Base-by-base conservation (phyloP, 2,329 filamentous ascomycete species). In the Colletotrichum graminicola region DNA sequence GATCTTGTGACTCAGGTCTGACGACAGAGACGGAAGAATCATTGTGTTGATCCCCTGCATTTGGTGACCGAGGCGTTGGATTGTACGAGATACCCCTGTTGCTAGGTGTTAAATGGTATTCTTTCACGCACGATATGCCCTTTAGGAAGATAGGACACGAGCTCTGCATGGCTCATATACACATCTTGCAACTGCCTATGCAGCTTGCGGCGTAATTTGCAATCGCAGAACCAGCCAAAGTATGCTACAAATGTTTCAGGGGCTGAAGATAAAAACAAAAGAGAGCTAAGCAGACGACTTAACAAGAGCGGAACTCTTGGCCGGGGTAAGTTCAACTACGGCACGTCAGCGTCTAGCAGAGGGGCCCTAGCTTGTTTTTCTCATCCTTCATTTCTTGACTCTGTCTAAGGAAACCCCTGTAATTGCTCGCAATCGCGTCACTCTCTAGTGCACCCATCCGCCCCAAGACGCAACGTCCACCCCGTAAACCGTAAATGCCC, bases 1-100 rank as follows among this genome's bases (percentile, higher is more conserved):
- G 85, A 87, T 75, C 73, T 86, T 26, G 76, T 86, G 49, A 83
- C 81, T 29, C 75, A 79, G 45, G 72, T 73, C 21, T 80, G 14
- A 73, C 21, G 14, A 51, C 16, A n/a, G 26, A 5, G 51, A 55
- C 26, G 8, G 21, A 47, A 23, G 29, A 34, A 8, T 23, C 7
- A 7, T n/a, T 41, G 51, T 11, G 45, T 16, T 54, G 45, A 26
- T 10, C n/a, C 29, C n/a, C 36, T 54, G 29, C 32, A 12, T 10
- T 60, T 55, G 65, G 60, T 61, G 59, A 39, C 21, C 62, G 29
- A 39, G 54, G 47, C 41, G 47, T 72, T 72, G 65, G 47, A 69
- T 72, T 45, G 65, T 8, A 56, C 18, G 45, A 55, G 16, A 72
- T 60, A 52, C 59, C 65, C 52, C 34, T 51, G 12, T 49, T 63